Conservation (phyloP, 257 asterid genomes). For the Orobanche coerulescens region DNA sequence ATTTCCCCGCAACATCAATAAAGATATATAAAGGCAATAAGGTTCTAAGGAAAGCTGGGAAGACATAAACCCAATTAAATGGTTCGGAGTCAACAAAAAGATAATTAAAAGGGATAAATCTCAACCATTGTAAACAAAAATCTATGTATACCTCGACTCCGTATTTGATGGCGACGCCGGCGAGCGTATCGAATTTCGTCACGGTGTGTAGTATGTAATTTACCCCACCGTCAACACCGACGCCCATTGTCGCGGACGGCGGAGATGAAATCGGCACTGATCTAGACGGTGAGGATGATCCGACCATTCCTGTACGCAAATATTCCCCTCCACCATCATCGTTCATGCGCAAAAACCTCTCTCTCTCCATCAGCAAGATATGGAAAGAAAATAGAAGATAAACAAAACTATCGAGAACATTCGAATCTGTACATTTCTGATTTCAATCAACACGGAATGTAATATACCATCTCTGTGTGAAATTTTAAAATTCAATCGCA, state of each 20-base stretch:
- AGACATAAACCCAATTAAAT: not conserved
- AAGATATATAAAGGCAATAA: not conserved
- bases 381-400: not conserved
- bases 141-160: conserved; percentile 65
- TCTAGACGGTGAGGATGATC: conserved; percentile 32
- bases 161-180: conserved; percentile 84
- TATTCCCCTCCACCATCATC: conserved; percentile 31
- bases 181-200: conserved; percentile 75
- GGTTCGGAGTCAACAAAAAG: not conserved
- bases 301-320: conserved; percentile 19
- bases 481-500: not conserved
- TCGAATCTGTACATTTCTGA: conserved; percentile 17
- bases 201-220: conserved; percentile 49
- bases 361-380: conserved; percentile 27
- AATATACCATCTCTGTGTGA: not conserved
- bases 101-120: not conserved
- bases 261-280: conserved; percentile 25
- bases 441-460: conserved; percentile 9
- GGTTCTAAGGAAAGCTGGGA: not conserved
- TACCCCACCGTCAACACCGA: conserved; percentile 30
- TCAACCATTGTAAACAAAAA: not conserved
- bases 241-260: conserved; percentile 26
- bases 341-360: conserved; percentile 23
- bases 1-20: not conserved
- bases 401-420: not conserved